Evolutionary conservation across 768 basidiomycete genomes (phyloP), one percentile per base, ranked within the genome.

Genomic region (Russula virescens): DNA sequence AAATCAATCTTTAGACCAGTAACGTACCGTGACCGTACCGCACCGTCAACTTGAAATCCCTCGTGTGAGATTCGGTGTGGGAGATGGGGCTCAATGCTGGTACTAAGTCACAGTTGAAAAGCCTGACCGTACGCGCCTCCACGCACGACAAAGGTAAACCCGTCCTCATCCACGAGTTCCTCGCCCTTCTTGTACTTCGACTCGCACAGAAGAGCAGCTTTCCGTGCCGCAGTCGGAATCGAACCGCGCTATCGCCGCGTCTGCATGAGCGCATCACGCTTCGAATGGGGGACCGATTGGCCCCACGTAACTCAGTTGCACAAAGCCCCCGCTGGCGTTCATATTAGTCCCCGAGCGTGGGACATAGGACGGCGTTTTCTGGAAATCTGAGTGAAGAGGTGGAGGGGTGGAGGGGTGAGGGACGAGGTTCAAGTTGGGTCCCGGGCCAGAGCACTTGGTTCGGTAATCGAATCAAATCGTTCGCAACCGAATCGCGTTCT

Each of bases 141-240:
- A 42, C 94, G 81, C n/a, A 88, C 90, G 40, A 98, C 94, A 14
- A 98, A 82, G 13, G 93, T 96, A 73, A 96, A 98, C 2, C 94
- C 94, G 64, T 98, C 94, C 62, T 90, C 93, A 71, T 98, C 94
- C 47, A 96, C 89, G 60, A 96, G 80, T 7, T 89, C 92, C 69
- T 93, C 92, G 23, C 91, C 91, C 71, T 91, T 91, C 67, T 77
- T 80, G 70, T 89, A 91, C 70, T 83, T 79, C 23, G 84, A 82
- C 70, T 81, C 80, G 66, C 82, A 83, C 55, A 59, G 61, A 50
- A 66, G 55, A 5, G 57, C 49, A 0, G 61, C 61, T 70, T 79
- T 85, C 65, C 75, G 75, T 72, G 83, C 84, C 31, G 83, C 81
- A 45, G 61, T 87, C 81, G 71, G 85, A 84, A 69, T 96, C 94